Base-by-base conservation (phyloP, 2,329 filamentous ascomycete genomes). In the Botrytis fabae region DNA sequence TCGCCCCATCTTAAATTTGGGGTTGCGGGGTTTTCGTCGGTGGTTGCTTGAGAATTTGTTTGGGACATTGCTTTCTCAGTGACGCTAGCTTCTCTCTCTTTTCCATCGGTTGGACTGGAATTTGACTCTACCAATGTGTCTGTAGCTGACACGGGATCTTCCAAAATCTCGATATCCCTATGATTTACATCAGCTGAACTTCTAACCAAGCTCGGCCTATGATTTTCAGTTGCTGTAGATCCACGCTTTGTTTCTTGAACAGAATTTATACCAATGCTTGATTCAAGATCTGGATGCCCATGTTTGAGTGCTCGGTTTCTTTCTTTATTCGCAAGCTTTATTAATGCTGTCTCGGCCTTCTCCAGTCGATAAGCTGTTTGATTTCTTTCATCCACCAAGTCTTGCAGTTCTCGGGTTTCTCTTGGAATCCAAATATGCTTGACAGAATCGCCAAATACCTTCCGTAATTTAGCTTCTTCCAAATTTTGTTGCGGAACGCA, bases 361-460 rank as follows among this genome's bases (percentile, higher is more conserved):
- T 92, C 90, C 2, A 92, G 84, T 78, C 90, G 88, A 81, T 89
- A 85, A 2, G 89, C 87, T 8, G 85, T 85, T 74, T 85, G 83
- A 75, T 91, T 85, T 57, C 90, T 85, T 60, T 90, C 85, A 35
- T 87, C 84, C 25, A 91, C 89, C 75, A 89, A 84, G 1, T 90
- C 85, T 71, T 89, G 85, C 25, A 92, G 81, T 64, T 90, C 85
- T 60, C 86, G 85, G 9, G 85, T 86, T 75, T 91, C 87, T 5
- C 86, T 88, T 2, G 86, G 86, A 42, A 91, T 83, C 90, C 90
- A 92, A 38, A 91, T 83, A 75, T 89, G 88, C 77, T 89, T 88
- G 32, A 91, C 87, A 72, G 87, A 85, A 35, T 87, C 82, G 22
- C 90, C 89, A 75, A 91, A 91, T 80, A 91, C 87, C 38, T 83